Base-by-base conservation (phyloP, 1,139 yeast species). In the Zygosaccharomyces sapae region DNA sequence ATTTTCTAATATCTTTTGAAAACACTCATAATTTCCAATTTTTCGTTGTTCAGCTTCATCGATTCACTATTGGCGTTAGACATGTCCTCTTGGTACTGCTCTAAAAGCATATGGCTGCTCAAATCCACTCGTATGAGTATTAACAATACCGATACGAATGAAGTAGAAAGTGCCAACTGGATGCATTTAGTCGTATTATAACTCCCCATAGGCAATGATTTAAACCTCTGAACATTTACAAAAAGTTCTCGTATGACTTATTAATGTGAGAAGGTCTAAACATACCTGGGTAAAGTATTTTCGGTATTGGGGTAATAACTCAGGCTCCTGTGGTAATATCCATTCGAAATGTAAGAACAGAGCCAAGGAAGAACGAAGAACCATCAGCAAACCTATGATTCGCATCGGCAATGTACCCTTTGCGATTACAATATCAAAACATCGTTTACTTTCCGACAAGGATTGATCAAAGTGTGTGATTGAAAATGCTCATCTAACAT, bases 331-430 rank as follows among this genome's bases (percentile, higher is more conserved):
- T 13, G 49, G 30, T 3, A 51, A 43, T 6, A 38, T 39, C 38
- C 50, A 46, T 34, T 64, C 68, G 33, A 61, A 62, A 51, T 62
- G 57, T n/a, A 58, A 45, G 47, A 61, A 51, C 24, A 62, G 31
- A 2, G 66, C 59, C 44, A 55, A 51, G 1, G 61, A 53, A 1
- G 59, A 54, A 38, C 66, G 55, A n/a, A 61, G 47, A 42, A 58
- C 44, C 27, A 61, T 47, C 31, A 58, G 41, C 29, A 49, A 47
- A 30, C 59, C 56, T 44, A 62, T 39, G 31, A 57, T 46, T n/a
- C 54, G 49, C 9, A 56, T 49, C 8, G 60, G 58, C 38, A 59
- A 48, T 7, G 52, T 47, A 5, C 54, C 41, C 1, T 60, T 47
- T 24, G 53, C 44, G 4, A 27, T 27, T 12, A 29, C 27, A 10